Evolutionary conservation across 2,329 filamentous ascomycete genomes (phyloP), one percentile per base, ranked within the genome.

Genomic region (Diaporthe ilicicola): DNA sequence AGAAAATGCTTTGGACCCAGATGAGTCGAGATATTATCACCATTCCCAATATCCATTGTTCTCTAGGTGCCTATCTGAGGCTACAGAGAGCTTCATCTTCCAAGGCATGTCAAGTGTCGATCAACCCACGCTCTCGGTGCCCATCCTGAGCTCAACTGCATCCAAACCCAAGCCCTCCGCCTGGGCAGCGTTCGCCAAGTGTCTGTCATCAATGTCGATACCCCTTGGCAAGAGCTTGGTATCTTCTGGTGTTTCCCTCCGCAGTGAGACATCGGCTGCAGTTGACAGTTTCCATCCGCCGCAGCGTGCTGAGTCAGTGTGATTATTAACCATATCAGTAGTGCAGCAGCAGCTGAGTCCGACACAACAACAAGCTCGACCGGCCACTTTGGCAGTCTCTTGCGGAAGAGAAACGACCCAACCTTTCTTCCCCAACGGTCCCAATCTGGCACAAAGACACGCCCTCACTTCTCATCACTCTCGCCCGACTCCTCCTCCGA

Each of bases 141-240:
- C 17, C n/a, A 24, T 13, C 15, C 12, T 8, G 24, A 22, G 56
- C 56, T 46, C 37, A 62, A 19, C 19, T 34, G 59, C 59, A 62
- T 19, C 59, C 32, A 48, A 39, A 19, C 59, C 59, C 24, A 62
- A 24, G 39, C 59, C 56, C 34, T 12, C 59, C 59, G 59, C 12
- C 59, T 62, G 42, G 59, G 42, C 59, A 24, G 12, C 10, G 19
- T 37, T 17, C 37, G 55, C 55, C 55, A 62, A 62, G 59, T 13
- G n/a, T 62, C 59, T 62, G 59, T 34, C 59, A 48, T 24, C 59
- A 17, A 44, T 2, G 10, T 3, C 48, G 42, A 62, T 62, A 19
- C 42, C 59, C 42, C 59, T 62, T 62, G 59, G 59, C 59, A 62
- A 62, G 59, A 62, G 59, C 59, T 62, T 62, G 59, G 59, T 62